These are phyloP conservation scores for Papiliotrema laurentii DNA, from an alignment of 1,284 basidiomycete genomes.

Conservation along the genomic window DNA sequence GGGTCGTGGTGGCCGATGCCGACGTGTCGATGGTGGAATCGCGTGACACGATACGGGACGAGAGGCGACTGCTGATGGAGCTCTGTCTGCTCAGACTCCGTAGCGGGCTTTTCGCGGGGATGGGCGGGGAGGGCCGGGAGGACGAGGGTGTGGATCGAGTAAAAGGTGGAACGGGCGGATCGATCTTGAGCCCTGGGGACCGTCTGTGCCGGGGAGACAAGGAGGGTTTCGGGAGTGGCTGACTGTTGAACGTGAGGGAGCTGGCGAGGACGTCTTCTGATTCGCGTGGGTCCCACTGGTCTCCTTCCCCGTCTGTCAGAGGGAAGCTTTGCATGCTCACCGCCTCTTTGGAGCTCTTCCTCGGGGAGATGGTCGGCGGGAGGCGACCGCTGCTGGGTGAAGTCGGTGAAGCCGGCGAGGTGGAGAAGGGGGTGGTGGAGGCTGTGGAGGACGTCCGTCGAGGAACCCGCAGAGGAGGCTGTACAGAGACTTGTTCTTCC, in stretches of 20 bases:
- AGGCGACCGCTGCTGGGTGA: conserved; percentile 5
- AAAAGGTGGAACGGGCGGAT: conserved; percentile 17
- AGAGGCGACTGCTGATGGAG: neutral
- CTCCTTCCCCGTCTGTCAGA: too few species aligned
- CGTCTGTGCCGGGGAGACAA: conserved; percentile 8
- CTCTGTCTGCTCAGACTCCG: conserved; percentile 20
- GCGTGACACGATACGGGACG: neutral
- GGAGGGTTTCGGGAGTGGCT: neutral
- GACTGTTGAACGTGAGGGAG: too few species aligned
- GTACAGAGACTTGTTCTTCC: too few species aligned
- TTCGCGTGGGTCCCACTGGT: too few species aligned
- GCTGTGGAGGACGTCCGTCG: too few species aligned
- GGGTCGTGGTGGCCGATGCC: too few species aligned
- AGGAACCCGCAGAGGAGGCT: too few species aligned
- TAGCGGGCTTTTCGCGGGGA: conserved; percentile 42
- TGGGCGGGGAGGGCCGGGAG: conserved; percentile 30
- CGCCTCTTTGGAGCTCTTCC: conserved; percentile 9
- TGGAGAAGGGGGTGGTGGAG: neutral
- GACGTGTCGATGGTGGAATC: neutral
- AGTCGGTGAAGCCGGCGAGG: neutral
- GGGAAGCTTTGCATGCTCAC: neutral
- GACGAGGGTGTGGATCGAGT: conserved; percentile 2
- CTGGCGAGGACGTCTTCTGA: too few species aligned
- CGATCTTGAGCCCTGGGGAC: conserved; percentile 26
- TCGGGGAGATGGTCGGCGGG: conserved; percentile 14